Evolutionary conservation across 2,329 filamentous ascomycete species (phyloP), one percentile per base, ranked within the genome.

Genomic region (Grosmannia penicillata): DNA sequence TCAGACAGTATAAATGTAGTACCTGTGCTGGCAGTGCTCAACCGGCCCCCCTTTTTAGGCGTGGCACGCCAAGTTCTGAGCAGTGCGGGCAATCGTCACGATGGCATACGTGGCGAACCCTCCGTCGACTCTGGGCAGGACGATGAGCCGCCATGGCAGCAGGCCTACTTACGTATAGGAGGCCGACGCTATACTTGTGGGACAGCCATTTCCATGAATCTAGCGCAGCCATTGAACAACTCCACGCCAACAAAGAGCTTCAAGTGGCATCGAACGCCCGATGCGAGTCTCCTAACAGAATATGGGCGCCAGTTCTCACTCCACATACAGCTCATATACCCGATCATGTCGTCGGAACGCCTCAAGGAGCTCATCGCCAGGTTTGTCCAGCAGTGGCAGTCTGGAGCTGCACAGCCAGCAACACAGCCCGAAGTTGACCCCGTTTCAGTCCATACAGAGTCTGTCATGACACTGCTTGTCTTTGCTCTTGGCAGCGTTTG

Each of bases 401-500:
- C n/a, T n/a, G n/a, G n/a, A n/a, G n/a, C n/a, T n/a, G n/a, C n/a
- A n/a, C n/a, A n/a, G n/a, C n/a, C n/a, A n/a, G n/a, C n/a, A n/a
- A 27, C 15, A 17, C 8, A 29, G 6, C n/a, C 21, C 19, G 9
- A 21, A 11, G 5, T 14, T 22, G 6, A 21, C 7, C 22, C 5
- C n/a, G 10, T 13, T 23, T 23, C 33, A 13, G 4, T 8, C 4
- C 38, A 29, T 3, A 23, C 39, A 9, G 30, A 41, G 11, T 15
- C 29, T 7, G 44, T 31, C 23, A 36, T 43, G 8, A 42, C 44
- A 18, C 24, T 45, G 11, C 40, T 47, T 4, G 40, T 47, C 13
- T 41, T 47, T 25, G 42, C 45, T 3, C 15, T 47, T 2, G 45
- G 45, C 2, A 43, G 42, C 8, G 34, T 46, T 9, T 44, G 39